Conservation (phyloP, 768 basidiomycete species). For the Porpolomopsis calyptriformis region DNA sequence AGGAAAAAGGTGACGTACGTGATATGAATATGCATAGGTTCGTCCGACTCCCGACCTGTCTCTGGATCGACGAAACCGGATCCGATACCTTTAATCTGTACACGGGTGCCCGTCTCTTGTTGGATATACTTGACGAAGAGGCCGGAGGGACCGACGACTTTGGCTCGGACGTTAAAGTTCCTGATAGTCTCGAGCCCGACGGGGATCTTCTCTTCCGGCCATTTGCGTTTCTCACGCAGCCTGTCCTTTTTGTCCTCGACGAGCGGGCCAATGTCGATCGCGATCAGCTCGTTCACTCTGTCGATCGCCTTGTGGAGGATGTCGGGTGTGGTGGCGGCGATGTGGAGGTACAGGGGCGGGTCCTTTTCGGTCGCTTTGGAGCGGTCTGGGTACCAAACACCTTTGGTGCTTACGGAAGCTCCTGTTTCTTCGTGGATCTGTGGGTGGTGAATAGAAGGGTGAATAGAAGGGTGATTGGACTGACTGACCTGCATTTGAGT, state of each 20-base stretch:
- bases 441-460: no score
- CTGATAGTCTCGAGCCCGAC: constrained; percentile 84
- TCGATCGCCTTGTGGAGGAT: constrained; percentile 56
- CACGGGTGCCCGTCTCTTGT: constrained; percentile 87
- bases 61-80: constrained; percentile 86
- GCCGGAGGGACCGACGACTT: constrained; percentile 83
- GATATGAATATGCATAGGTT: constrained; percentile 87
- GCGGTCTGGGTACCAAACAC: constrained; percentile 92
- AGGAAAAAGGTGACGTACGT: constrained; percentile 41
- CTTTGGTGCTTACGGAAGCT: constrained; percentile 86
- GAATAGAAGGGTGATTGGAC: no score
- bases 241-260: constrained; percentile 71
- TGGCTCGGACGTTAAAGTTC: constrained; percentile 96
- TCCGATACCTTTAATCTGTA: constrained; percentile 93
- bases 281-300: constrained; percentile 63
- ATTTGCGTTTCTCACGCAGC: constrained; percentile 72
- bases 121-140: constrained; percentile 96
- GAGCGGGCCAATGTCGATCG: constrained; percentile 66
- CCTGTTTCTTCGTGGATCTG: constrained; percentile 91
- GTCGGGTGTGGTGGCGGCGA: constrained; percentile 65
- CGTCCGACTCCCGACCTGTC: constrained; percentile 78
- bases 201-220: constrained; percentile 93
- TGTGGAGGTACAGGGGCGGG: constrained; percentile 88
- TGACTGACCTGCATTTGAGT: constrained; percentile 79
- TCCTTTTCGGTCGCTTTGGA: constrained; percentile 85